Percentiles rank a stretch among this genome's conserved stretches.
Evolutionary conservation across 108 stramenopile genomes (phyloP).

Genomic region (Cyclotella cryptica): DNA sequence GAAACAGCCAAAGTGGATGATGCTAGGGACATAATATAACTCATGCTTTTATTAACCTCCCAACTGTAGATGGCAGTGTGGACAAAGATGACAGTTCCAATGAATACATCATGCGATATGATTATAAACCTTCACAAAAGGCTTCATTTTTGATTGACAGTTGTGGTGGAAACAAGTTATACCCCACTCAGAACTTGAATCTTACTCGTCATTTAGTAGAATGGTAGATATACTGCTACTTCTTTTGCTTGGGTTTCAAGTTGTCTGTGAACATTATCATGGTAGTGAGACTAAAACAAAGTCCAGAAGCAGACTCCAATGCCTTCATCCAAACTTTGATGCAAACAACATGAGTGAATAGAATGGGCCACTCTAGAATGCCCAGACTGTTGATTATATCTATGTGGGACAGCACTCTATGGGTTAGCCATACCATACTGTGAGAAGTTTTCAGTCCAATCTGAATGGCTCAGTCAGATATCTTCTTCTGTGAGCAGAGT

Average conservation of each 20-base stretch:
- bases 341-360: not conserved
- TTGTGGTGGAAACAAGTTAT: constrained; percentile 43
- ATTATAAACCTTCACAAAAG: not conserved
- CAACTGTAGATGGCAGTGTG: not conserved
- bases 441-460: not conserved
- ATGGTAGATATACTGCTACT: constrained; percentile 32
- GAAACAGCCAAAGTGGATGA: not conserved
- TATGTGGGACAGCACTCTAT: constrained; percentile 47
- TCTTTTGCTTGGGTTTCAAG: constrained; percentile 33
- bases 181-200: not conserved
- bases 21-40: constrained; percentile 13
- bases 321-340: not conserved
- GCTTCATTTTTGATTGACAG: constrained; percentile 23
- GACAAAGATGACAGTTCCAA: constrained; percentile 5
- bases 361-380: constrained; percentile 7
- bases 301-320: not conserved
- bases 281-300: not conserved
- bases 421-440: constrained; percentile 21
- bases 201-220: not conserved
- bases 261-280: not conserved
- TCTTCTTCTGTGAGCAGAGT: constrained; percentile 4
- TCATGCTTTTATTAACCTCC: constrained; percentile 34
- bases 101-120: not conserved
- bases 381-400: constrained; percentile 38
- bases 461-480: constrained; percentile 1